Percentiles rank a stretch among this genome's conserved stretches.
Conservation (phyloP, 805 yeast species). For the Suhomyces pyralidae region DNA sequence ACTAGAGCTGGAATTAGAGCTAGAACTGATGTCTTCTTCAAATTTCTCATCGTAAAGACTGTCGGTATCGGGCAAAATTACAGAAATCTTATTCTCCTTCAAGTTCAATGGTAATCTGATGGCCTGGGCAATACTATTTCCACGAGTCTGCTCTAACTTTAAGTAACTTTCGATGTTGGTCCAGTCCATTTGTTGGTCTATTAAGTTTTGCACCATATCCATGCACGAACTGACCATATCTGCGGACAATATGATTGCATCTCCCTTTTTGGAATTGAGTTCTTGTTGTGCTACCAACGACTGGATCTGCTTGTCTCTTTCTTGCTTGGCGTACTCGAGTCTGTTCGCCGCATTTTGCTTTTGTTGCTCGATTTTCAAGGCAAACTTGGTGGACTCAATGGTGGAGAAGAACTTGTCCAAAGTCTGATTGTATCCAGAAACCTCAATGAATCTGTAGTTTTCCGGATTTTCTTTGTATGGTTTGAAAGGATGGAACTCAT, state of each 20-base stretch:
- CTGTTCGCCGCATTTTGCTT: constrained; percentile 73
- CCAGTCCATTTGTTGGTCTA: constrained; percentile 94
- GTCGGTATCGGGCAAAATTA: constrained; percentile 51
- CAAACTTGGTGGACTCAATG: constrained; percentile 75
- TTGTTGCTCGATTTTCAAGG: constrained; percentile 70
- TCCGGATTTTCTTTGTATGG: constrained; percentile 44
- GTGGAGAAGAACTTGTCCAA: constrained; percentile 83
- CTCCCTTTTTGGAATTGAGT: constrained; percentile 65
- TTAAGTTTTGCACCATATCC: constrained; percentile 57
- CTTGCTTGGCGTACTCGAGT: constrained; percentile 69
- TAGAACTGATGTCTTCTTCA: constrained; percentile 8
- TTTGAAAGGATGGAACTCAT: constrained; percentile 67
- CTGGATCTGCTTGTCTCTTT: constrained; percentile 67
- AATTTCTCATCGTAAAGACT: constrained; percentile 17
- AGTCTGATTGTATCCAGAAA: constrained; percentile 73
- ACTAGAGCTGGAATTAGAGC: constrained; percentile 9
- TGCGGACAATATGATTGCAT: constrained; percentile 65
- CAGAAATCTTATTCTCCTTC: constrained; percentile 60
- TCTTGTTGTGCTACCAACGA: constrained; percentile 62
- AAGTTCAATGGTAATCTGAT: constrained; percentile 70
- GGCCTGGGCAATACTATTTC: constrained; percentile 58
- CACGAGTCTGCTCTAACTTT: constrained; percentile 62
- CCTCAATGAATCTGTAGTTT: constrained; percentile 36
- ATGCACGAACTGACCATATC: constrained; percentile 71
- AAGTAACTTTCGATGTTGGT: constrained; percentile 76